Conservation (phyloP, 345 rosid species). For the Noccaea bulbosa region DNA sequence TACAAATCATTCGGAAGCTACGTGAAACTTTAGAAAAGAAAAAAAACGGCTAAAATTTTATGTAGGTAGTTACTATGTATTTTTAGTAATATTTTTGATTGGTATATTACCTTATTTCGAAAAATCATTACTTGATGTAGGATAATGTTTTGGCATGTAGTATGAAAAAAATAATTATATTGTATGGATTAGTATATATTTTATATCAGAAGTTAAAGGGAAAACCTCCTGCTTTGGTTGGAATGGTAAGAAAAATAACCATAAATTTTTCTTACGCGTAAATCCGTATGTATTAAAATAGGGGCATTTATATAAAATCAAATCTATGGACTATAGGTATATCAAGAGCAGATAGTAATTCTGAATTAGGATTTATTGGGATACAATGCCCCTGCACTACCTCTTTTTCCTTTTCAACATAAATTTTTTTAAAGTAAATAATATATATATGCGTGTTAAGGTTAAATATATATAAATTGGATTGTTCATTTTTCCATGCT, state of each 20-base stretch:
- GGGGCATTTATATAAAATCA: conserved; percentile 1
- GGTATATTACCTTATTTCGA: conserved; percentile 1
- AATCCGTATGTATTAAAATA: background rate
- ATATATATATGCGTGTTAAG: background rate
- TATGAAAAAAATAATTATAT: background rate
- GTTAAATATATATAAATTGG: background rate
- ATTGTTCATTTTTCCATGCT: conserved; percentile 1
- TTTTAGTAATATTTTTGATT: background rate
- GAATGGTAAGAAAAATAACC: conserved; percentile 1
- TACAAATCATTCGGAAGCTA: conserved; percentile 1
- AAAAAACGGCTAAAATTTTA: background rate
- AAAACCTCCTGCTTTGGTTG: conserved; percentile 1
- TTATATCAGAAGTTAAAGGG: conserved; percentile 1
- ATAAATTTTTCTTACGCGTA: background rate
- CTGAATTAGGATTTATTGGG: conserved; percentile 1
- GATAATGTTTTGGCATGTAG: conserved; percentile 1
- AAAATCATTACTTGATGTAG: background rate
- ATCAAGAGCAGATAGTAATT: conserved; percentile 1
- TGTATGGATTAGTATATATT: background rate
- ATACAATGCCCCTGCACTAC: conserved; percentile 1
- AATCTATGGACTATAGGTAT: conserved; percentile 1
- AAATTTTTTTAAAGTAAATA: background rate
- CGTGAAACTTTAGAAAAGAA: conserved; percentile 1
- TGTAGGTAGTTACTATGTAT: conserved; percentile 1
- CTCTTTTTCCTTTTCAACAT: conserved; percentile 1